Base-by-base conservation (phyloP, 208 protist genomes). In the Leishmania braziliensis region DNA sequence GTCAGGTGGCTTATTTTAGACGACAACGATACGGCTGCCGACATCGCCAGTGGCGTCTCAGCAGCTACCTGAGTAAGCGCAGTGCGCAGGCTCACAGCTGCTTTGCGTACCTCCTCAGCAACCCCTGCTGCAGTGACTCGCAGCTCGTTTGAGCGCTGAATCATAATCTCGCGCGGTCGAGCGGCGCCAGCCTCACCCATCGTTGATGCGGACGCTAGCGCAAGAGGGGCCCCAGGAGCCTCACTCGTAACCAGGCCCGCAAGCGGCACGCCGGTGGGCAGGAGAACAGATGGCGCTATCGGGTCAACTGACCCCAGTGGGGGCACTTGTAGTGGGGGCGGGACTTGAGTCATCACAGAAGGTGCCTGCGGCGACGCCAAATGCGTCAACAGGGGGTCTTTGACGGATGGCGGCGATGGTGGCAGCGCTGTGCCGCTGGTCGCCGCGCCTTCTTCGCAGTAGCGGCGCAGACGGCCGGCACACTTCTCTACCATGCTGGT, bases 81-180 rank as follows among this genome's bases (percentile, higher is more conserved):
- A 2, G 66, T 14, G 58, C 56, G 54, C n/a, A 94, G 91, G 16
- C 16, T 36, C 23, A 75, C 39, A 1, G 88, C 82, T 0, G 84
- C 80, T 43, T 85, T 63, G 63, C 56, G 14, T 0, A 93, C 85
- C 20, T 73, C 43, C 43, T 84, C 76, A 8, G 88, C 86, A 5
- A 81, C 60, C 4, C 76, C 72, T 0, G 84, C 79, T 60, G 81
- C 86, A 77, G 77, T 65, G 20, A 77, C 54, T 5, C 91, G 87
- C 70, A 93, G 68, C 36, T 84, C 81, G 75, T 96, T 90, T 2
- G 91, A 96, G 56, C 82, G 84, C 43, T 79, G 88, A 29, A 96
- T 84, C n/a, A 93, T 58, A 65, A 91, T 83, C 10, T 88, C 87
- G n/a, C 85, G 86, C 20, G 86, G 87, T 26, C 90, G 87, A 6